phyloP scores from a whole-genome alignment of 768 basidiomycete species.

The Boletus barrowsii region DNA sequence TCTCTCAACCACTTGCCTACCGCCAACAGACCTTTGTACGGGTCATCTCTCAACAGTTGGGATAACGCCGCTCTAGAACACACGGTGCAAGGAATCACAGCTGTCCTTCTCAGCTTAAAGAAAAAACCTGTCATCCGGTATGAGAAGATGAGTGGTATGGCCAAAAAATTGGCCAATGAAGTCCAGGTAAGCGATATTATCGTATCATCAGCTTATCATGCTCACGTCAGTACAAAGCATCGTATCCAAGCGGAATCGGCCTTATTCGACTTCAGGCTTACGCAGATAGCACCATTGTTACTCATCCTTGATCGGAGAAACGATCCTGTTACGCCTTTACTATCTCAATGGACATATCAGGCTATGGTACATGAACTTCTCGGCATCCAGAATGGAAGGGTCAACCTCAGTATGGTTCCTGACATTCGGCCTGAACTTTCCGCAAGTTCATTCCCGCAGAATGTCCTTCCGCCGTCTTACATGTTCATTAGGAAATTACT shows the following conservation, averaged over 20 bases:
- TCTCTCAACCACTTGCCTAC: conserved; percentile 78
- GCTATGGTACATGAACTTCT: conserved; percentile 98
- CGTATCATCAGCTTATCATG: not conserved
- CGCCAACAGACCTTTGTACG: conserved; percentile 62
- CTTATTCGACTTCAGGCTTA: conserved; percentile 89
- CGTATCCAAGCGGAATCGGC: conserved; percentile 76
- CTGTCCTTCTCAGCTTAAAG: conserved; percentile 89
- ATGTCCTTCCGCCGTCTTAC: conserved; percentile 9
- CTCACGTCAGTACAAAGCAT: conserved; percentile 46
- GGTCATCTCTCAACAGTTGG: conserved; percentile 70
- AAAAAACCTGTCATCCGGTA: conserved; percentile 95
- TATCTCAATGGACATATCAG: conserved; percentile 99
- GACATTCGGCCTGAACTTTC: conserved; percentile 84
- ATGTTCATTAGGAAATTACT: conserved; percentile 74
- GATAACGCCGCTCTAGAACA: conserved; percentile 68
- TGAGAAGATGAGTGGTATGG: conserved; percentile 90
- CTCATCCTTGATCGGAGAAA: conserved; percentile 93
- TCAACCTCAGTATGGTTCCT: conserved; percentile 78
- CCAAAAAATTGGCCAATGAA: conserved; percentile 83
- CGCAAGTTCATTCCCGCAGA: conserved; percentile 41
- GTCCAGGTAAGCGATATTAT: conserved; percentile 56
- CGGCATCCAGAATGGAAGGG: conserved; percentile 91
- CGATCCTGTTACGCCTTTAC: conserved; percentile 93
- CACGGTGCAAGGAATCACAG: conserved; percentile 76
- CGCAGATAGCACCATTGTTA: conserved; percentile 83